These are phyloP conservation scores for Cetradonia linearis DNA, from an alignment of 495 filamentous ascomycete genomes.

Conservation along the genomic window DNA sequence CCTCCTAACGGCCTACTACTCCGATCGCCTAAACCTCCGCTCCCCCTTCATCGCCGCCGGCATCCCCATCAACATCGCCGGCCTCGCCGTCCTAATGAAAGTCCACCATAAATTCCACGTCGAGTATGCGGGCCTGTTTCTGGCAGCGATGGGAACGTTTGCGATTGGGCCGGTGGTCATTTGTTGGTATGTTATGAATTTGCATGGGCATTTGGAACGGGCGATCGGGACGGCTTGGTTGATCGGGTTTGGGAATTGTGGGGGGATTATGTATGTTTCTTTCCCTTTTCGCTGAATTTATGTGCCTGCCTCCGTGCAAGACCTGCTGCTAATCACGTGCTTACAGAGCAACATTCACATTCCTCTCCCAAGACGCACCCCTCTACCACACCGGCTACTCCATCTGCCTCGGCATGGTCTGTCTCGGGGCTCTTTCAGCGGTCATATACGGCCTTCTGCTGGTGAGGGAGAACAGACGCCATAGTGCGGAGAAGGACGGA, in stretches of 20 bases:
- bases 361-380: constrained; percentile 31
- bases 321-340: neutral
- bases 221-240: constrained; percentile 29
- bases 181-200: constrained; percentile 31
- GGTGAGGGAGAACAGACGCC: neutral
- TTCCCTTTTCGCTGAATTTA: too few species aligned
- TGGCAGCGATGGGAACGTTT: constrained; percentile 26
- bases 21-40: constrained; percentile 50
- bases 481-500: neutral
- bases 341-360: constrained; percentile 28
- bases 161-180: constrained; percentile 27
- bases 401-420: constrained; percentile 20
- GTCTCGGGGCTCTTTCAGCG: constrained; percentile 21
- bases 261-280: constrained; percentile 30
- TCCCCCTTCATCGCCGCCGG: constrained; percentile 43
- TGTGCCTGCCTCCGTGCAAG: too few species aligned
- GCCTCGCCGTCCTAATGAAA: constrained; percentile 50
- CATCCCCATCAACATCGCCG: constrained; percentile 41
- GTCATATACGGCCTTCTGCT: neutral
- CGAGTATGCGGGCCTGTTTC: constrained; percentile 40
- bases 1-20: constrained; percentile 46
- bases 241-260: constrained; percentile 31
- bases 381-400: constrained; percentile 31
- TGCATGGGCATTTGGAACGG: constrained; percentile 28
- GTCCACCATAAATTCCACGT: constrained; percentile 41